Evolutionary conservation across 768 basidiomycete genomes (phyloP), one percentile per base, ranked within the genome.

Genomic region (Ramaria sp.): DNA sequence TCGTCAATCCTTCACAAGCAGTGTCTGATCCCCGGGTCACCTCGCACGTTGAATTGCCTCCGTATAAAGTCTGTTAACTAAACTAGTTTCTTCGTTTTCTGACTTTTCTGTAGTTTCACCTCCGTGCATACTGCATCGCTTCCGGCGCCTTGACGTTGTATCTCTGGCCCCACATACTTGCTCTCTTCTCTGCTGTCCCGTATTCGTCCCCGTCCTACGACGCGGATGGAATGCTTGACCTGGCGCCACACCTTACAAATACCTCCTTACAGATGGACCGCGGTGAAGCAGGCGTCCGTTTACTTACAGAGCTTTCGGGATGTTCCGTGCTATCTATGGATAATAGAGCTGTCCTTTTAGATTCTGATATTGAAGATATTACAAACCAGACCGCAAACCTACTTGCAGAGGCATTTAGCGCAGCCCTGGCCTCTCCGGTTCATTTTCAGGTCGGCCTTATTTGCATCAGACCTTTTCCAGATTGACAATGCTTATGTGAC

Each of bases 171-270:
- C 83, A 84, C 12, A 81, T 92, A 61, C 79, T 99, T 19, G 92
- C 93, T 3, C 73, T 99, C 2, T 98, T 98, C 69, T 88, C 95
- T 2, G 74, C 84, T 1, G 74, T 77, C 7, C 81, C 87, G 1
- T 98, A 94, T 66, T 59, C 63, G 0, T 41, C 65, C 0, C 88
- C 88, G 1, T 61, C 48, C 30, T 62, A 62, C 11, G 64, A 68
- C n/a, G 63, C 64, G 2, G 59, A 63, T 41, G 63, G 59, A 31
- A 59, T 53, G 1, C 60, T 80, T 13, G 76, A 88, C 65, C 77
- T 97, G 13, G 63, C 71, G 7, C 78, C 86, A 3, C 94, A 97
- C 70, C 74, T 97, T 19, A 97, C 95, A 46, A 99, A 97, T 65
- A 94, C 94, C 0, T 91, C 87, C 19, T 74, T 96, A 13, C 95